Conservation (phyloP, 2,329 filamentous ascomycete genomes). For the Sclerotinia minor region DNA sequence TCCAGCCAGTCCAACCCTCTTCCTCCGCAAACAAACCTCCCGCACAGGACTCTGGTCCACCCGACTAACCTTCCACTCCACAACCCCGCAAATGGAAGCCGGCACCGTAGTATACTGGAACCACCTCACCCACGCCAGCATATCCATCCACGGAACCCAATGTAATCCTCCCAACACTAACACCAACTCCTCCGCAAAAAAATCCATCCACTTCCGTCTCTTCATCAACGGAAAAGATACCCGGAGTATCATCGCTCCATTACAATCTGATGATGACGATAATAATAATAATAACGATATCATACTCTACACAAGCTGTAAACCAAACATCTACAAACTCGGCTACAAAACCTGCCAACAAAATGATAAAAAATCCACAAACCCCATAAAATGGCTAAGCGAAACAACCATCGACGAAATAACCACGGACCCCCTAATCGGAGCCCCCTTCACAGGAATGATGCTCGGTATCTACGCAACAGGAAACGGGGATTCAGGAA, state of each 20-base stretch:
- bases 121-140: neutral
- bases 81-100: neutral
- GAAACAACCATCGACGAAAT: constrained; percentile 11
- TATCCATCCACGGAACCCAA: neutral
- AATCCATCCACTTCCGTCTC: neutral
- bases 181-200: neutral
- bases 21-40: constrained; percentile 20
- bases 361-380: neutral
- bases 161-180: no score
- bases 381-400: neutral
- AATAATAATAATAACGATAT: neutral
- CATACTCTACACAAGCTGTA: neutral
- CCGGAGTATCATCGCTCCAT: no score
- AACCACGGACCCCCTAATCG: neutral
- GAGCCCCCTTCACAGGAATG: constrained; percentile 16
- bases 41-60: constrained; percentile 15
- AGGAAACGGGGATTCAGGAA: constrained; percentile 10
- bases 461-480: constrained; percentile 13
- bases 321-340: neutral
- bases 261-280: neutral
- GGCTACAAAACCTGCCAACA: neutral
- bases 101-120: constrained; percentile 17
- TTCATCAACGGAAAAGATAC: neutral
- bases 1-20: constrained; percentile 1
- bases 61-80: constrained; percentile 1